These are phyloP conservation scores for Aspergillus indologenus DNA, from an alignment of 495 filamentous ascomycete species.

Conservation along the genomic window DNA sequence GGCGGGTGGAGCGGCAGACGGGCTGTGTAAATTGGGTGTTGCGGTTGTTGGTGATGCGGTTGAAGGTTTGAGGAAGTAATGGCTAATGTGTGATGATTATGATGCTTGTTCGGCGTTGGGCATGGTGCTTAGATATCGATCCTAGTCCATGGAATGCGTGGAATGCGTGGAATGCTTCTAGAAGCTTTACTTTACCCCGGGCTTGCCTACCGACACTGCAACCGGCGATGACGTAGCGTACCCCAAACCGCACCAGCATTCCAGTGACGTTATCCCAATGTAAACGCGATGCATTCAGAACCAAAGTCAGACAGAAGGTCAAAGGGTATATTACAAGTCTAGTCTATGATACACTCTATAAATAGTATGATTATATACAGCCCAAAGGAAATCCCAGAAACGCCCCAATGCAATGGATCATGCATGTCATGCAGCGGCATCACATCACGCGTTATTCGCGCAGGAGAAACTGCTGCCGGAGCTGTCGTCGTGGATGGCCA, in stretches of 20 bases:
- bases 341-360: conserved; percentile 5
- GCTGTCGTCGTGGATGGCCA: conserved; percentile 13
- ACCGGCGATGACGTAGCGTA: too few relatives aligned
- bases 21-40: conserved; percentile 22
- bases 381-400: background rate
- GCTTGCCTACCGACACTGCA: too few relatives aligned
- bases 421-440: too few relatives aligned
- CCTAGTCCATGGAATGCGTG: too few relatives aligned
- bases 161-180: too few relatives aligned
- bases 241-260: too few relatives aligned
- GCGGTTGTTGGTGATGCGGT: conserved; percentile 15
- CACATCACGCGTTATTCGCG: conserved; percentile 17
- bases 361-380: background rate
- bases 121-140: too few relatives aligned
- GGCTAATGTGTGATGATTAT: background rate
- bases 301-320: background rate
- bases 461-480: conserved; percentile 14
- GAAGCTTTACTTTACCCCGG: too few relatives aligned
- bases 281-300: conserved; percentile 28
- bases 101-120: background rate
- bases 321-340: conserved; percentile 3
- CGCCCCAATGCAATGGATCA: too few relatives aligned
- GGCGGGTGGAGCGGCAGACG: conserved; percentile 9
- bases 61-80: conserved; percentile 5
- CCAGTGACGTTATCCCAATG: too few relatives aligned